Base-by-base conservation (phyloP, 768 basidiomycete species). In the Tremella yokohamensis region DNA sequence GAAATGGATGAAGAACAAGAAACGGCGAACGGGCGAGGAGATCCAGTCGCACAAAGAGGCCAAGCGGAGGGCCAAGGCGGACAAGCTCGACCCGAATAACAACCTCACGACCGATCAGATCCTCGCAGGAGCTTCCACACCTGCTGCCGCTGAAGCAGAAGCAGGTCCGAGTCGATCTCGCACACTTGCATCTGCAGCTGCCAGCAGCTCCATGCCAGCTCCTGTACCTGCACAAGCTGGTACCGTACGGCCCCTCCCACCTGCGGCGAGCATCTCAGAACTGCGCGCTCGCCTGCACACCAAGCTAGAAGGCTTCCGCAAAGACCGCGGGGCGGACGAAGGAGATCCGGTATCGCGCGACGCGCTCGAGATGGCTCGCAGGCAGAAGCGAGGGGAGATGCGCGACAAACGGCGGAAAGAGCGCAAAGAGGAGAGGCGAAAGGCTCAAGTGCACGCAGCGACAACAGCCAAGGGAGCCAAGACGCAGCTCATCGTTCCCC, bases 21-120 rank as follows among this genome's bases (percentile, higher is more conserved):
- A 82, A 78, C 87, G 87, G 63, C 83, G 86, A 20, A 83, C 87
- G 1, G 91, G 89, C 70, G 90, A 93, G 69, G 86, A 85, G 42
- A 81, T 89, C 37, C 91, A 94, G 73, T 90, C 93, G 75, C 88
- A 86, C 1, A 84, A 88, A 11, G 29, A 34, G 29, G 29, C 29
- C 29, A 34, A 34, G 29, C 90, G 87, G 77, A 91, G 90, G 68
- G 90, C 90, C 0, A 89, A 87, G 74, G 82, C 85, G 42, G 88
- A 88, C 55, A 93, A 98, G 92, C 87, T 96, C 66, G 91, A 98
- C 76, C 94, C 94, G 0, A 86, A 85, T 6, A 92, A 94, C 78
- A 82, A 92, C 70, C 89, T 89, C 69, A 84, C 84, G 11, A 77
- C 85, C 45, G 72, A 89, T 24, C 89, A 96, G 58, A 70, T 79